Base-by-base conservation (phyloP, 495 filamentous ascomycete genomes). In the Penicillium argentinense region DNA sequence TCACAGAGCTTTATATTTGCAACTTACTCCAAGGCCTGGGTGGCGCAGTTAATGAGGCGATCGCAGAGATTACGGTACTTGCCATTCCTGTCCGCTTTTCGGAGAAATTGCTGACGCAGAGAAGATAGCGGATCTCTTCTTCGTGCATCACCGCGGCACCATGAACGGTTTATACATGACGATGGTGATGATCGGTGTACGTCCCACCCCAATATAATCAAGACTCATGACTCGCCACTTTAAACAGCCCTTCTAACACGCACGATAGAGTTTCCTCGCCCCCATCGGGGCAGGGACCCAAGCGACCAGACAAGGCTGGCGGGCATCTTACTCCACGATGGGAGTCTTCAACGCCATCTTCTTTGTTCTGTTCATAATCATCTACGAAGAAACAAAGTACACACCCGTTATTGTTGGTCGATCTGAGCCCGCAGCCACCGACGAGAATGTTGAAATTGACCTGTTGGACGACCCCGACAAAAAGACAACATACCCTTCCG, bases 351-450 rank as follows among this genome's bases (percentile, higher is more conserved):
- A 59, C 21, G 56, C 39, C 8, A 18, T 65, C 11, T 36, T 67
- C 5, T 41, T 68, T n/a, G 2, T 61, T 0, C n/a, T 63, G 1
- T 68, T 71, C 27, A 9, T 58, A 1, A 48, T 59, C 28, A 9
- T 59, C 8, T 68, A 68, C 30, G 67, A 71, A 39, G 67, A 71
- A 22, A 68, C 67, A 2, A 71, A 71, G 47, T 71, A 59, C 28
- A 39, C 53, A 16, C 56, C 43, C 0, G 23, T 59, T 0, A 40
- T 70, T 4, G 38, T 52, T 1, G 67, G 63, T 0, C 39, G 53
- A 8, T 19, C 24, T 1, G 3, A 26, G 4, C 12, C 34, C 1
- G 22, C 38, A 4, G 29, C 45, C 1, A 18, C 18, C 4, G 47
- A 52, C 7, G 45, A 52, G 4, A 16, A 27, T 9, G 2, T 8